phyloP scores from a whole-genome alignment of 768 basidiomycete species.

The Termitomyces sp. region DNA sequence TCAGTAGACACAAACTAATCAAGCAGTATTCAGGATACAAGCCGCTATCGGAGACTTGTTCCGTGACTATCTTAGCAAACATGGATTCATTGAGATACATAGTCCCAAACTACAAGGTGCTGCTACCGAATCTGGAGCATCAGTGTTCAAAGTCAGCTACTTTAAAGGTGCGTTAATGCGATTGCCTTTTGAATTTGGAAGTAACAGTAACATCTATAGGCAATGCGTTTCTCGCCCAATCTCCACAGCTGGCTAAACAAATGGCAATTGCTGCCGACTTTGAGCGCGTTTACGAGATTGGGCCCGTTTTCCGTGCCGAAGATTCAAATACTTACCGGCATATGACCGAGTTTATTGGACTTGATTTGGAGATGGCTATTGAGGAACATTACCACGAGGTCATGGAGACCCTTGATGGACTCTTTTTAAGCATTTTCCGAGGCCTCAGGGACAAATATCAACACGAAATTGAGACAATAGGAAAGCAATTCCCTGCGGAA shows the following conservation, averaged over 20 bases:
- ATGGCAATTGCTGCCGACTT: slow-evolving; percentile 99
- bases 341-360: slow-evolving; percentile 96
- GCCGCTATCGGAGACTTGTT: slow-evolving; percentile 86
- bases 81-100: slow-evolving; percentile 92
- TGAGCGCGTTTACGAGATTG: slow-evolving; percentile 97
- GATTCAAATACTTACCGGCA: slow-evolving; percentile 97
- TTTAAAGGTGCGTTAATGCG: slow-evolving; percentile 69
- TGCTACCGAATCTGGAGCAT: slow-evolving; percentile 94
- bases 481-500: slow-evolving; percentile 89
- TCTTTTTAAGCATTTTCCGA: slow-evolving; percentile 84
- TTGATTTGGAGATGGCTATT: slow-evolving; percentile 98
- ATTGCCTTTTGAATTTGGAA: not conserved
- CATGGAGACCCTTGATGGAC: slow-evolving; percentile 82
- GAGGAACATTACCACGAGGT: slow-evolving; percentile 99
- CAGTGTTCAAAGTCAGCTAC: slow-evolving; percentile 96
- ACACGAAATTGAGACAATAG: slow-evolving; percentile 78
- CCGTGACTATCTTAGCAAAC: slow-evolving; percentile 68
- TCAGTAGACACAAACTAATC: slow-evolving; percentile 84
- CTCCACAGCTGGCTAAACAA: slow-evolving; percentile 96
- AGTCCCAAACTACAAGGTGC: slow-evolving; percentile 96
- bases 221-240: slow-evolving; percentile 90
- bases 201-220: slow-evolving; percentile 38
- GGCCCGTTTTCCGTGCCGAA: slow-evolving; percentile 95
- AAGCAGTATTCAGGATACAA: slow-evolving; percentile 91
- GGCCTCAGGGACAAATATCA: slow-evolving; percentile 72